These are phyloP conservation scores for Thelephora ganbajun DNA, from an alignment of 768 basidiomycete genomes.

Conservation along the genomic window DNA sequence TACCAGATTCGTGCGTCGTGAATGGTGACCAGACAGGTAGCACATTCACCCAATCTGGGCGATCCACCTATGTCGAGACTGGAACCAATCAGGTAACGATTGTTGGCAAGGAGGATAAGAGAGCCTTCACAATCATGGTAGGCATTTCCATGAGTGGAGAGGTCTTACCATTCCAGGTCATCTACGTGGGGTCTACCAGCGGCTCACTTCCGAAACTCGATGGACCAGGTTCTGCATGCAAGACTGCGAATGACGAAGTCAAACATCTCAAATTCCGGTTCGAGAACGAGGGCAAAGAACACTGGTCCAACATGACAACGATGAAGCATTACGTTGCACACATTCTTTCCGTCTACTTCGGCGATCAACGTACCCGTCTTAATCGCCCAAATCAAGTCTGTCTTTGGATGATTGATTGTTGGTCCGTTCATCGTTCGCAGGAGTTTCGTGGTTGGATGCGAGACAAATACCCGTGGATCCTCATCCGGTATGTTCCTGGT, in stretches of 20 bases:
- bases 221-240: not conserved
- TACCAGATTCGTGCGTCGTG: conserved; percentile 16
- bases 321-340: conserved; percentile 18
- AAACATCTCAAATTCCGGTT: conserved; percentile 12
- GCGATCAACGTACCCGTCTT: conserved; percentile 6
- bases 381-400: conserved; percentile 10
- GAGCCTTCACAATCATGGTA: conserved; percentile 25
- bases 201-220: conserved; percentile 12
- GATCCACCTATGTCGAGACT: conserved; percentile 16
- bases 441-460: conserved; percentile 23
- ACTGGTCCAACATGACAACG: conserved; percentile 15
- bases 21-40: conserved; percentile 26
- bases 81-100: conserved; percentile 22
- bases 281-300: conserved; percentile 12
- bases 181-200: conserved; percentile 19
- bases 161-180: conserved; percentile 23
- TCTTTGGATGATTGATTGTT: conserved; percentile 21
- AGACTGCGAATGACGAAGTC: conserved; percentile 9
- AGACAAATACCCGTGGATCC: conserved; percentile 9
- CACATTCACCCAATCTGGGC: conserved; percentile 12
- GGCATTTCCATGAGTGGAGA: conserved; percentile 17
- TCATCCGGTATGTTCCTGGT: too few relatives aligned
- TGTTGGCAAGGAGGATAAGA: conserved; percentile 25
- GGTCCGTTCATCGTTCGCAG: conserved; percentile 22
- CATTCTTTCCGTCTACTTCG: conserved; percentile 20